Base-by-base conservation (phyloP, 2,329 filamentous ascomycete species). In the Chrysoporthe puriensis region DNA sequence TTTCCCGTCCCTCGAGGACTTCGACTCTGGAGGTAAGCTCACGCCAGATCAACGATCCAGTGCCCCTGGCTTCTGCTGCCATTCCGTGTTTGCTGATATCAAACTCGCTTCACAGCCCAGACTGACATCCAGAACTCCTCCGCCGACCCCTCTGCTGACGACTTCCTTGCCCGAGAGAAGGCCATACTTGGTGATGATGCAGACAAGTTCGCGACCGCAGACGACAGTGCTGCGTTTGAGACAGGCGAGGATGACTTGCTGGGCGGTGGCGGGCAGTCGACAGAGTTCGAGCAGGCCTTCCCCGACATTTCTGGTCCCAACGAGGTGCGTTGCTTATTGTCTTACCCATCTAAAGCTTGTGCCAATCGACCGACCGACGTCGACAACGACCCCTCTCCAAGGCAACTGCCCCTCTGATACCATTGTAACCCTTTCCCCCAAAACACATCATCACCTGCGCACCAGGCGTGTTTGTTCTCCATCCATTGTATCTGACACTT, bases 141-240 rank as follows among this genome's bases (percentile, higher is more conserved):
- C 70, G 85, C 83, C 70, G 82, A 85, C 11, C 83, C 87, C 42
- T 89, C 90, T 43, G 84, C 87, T 70, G 89, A 93, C 76, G 93
- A 97, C 80, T 98, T 99, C 79, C 88, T 98, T 61, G 90, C 92
- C 71, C 92, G 95, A 73, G 96, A 99, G 83, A 93, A 94, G 76
- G 96, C 94, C 70, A 81, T 91, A 21, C 88, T 99, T 8, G 96
- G 96, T 72, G 96, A 97, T 71, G 96, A 98, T 79, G 96, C 96
- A 69, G 88, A 94, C 74, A 92, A 94, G 82, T 99, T 99, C 79
- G 86, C 91, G 71, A 91, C 92, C 43, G 86, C 88, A 70, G 89
- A 90, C 76, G 93, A 97, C 77, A 83, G 86, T 68, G 85, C 86
- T 66, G 88, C 88, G 52, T 85, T 88, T 71, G 89, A 91, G 73